Evolutionary conservation across 805 yeast genomes (phyloP).

Genomic region (Limtongozyma cylindracea): DNA sequence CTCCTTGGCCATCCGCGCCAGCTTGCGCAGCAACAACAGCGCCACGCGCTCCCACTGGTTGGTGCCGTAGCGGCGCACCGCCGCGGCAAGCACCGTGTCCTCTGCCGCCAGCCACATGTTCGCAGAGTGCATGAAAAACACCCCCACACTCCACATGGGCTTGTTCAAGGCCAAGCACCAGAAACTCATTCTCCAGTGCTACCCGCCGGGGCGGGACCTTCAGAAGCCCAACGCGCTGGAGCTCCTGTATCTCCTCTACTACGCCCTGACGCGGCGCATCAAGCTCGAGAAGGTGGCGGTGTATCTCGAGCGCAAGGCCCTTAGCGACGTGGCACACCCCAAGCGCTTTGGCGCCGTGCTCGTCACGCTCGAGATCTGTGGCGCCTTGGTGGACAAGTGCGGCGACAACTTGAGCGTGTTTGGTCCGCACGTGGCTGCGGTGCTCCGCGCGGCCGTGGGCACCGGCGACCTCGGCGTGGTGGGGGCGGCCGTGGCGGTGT

Average conservation of each 20-base stretch:
- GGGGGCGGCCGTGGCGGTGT: constrained; percentile 23
- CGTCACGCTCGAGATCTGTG: constrained; percentile 52
- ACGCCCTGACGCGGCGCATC: constrained; percentile 73
- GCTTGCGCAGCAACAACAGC: too few relatives aligned
- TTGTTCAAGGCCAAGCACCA: constrained; percentile 53
- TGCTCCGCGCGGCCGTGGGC: constrained; percentile 23
- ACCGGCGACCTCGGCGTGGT: constrained; percentile 37
- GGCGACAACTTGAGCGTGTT: constrained; percentile 66
- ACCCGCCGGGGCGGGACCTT: constrained; percentile 78
- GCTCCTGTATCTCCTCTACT: constrained; percentile 64
- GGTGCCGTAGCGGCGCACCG: too few relatives aligned
- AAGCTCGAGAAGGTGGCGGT: constrained; percentile 71
- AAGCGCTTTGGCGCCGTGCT: constrained; percentile 55
- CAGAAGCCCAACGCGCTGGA: constrained; percentile 87
- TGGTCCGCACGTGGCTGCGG: constrained; percentile 39
- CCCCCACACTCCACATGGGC: too few relatives aligned
- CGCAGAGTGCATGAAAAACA: too few relatives aligned
- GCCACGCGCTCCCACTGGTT: too few relatives aligned
- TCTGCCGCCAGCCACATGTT: too few relatives aligned
- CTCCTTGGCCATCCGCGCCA: too few relatives aligned
- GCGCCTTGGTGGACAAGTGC: constrained; percentile 50
- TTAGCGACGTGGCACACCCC: constrained; percentile 25
- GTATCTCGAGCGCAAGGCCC: constrained; percentile 37
- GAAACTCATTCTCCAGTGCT: constrained; percentile 71
- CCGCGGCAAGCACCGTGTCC: too few relatives aligned